Conservation (phyloP, 176 grass and related monocot species). For the Oryza meyeriana region DNA sequence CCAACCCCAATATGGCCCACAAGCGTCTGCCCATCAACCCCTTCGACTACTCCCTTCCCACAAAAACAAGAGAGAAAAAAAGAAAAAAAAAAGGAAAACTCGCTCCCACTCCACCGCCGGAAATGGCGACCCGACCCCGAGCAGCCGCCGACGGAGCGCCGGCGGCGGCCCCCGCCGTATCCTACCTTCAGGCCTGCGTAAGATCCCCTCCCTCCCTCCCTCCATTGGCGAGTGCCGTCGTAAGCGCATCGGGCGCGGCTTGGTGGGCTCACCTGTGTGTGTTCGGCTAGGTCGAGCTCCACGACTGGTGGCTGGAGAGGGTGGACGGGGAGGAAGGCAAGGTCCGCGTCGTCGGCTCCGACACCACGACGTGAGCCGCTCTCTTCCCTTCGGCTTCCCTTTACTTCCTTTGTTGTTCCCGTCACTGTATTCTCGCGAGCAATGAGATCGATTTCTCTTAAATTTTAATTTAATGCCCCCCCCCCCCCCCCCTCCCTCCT, state of each 20-base stretch:
- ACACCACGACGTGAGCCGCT: background rate
- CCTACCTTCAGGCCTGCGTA: background rate
- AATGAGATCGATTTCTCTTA: background rate
- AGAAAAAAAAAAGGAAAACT: background rate
- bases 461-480: too few species aligned
- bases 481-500: too few species aligned
- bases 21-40: background rate
- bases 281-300: background rate
- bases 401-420: background rate
- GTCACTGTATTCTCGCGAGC: background rate
- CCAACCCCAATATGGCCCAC: background rate
- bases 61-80: too few species aligned
- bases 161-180: background rate
- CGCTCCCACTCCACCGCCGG: background rate
- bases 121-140: background rate
- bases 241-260: background rate
- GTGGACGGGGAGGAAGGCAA: conserved; percentile 7
- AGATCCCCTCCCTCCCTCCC: background rate
- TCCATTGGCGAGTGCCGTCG: background rate
- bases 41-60: background rate
- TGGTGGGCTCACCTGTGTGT: background rate
- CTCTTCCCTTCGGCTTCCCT: background rate
- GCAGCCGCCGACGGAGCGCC: background rate
- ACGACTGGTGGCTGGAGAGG: conserved; percentile 38
- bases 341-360: conserved; percentile 23